Conservation (phyloP, 1,284 basidiomycete genomes). For the Cystobasidium pallidum region DNA sequence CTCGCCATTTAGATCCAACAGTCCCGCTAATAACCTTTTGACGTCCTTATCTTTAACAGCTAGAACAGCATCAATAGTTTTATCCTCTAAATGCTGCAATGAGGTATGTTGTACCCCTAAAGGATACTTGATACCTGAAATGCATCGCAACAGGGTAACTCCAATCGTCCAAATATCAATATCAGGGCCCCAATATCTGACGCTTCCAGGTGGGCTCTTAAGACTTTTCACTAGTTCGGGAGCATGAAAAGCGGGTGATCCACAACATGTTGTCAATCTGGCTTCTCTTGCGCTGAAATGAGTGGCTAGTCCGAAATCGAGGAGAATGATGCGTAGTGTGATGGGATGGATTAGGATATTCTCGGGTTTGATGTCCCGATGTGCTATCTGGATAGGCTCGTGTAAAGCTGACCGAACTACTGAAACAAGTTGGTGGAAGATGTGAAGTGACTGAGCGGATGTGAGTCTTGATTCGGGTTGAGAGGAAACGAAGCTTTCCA, state of each 20-base stretch:
- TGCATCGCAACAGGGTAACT: constrained; percentile 61
- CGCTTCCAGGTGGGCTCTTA: constrained; percentile 59
- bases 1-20: constrained; percentile 60
- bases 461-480: constrained; percentile 53
- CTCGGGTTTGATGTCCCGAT: constrained; percentile 63
- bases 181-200: constrained; percentile 63
- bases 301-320: constrained; percentile 64
- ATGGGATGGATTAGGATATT: constrained; percentile 59
- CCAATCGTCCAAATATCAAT: constrained; percentile 65
- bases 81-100: constrained; percentile 59
- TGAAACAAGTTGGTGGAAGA: constrained; percentile 63
- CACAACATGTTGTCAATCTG: constrained; percentile 64
- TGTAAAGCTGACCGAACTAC: constrained; percentile 62
- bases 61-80: constrained; percentile 57
- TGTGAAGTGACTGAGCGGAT: constrained; percentile 54
- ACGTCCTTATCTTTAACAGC: constrained; percentile 57
- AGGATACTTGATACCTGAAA: constrained; percentile 62
- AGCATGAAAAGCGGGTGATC: constrained; percentile 57
- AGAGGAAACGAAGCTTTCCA: constrained; percentile 52
- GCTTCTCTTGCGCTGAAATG: constrained; percentile 63
- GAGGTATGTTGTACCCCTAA: constrained; percentile 61
- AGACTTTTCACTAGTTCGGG: constrained; percentile 63
- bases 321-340: constrained; percentile 58
- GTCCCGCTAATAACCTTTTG: constrained; percentile 57
- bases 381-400: constrained; percentile 61